These are phyloP conservation scores for Kodamaea fungicola DNA, from an alignment of 1,139 yeast genomes.

Conservation along the genomic window DNA sequence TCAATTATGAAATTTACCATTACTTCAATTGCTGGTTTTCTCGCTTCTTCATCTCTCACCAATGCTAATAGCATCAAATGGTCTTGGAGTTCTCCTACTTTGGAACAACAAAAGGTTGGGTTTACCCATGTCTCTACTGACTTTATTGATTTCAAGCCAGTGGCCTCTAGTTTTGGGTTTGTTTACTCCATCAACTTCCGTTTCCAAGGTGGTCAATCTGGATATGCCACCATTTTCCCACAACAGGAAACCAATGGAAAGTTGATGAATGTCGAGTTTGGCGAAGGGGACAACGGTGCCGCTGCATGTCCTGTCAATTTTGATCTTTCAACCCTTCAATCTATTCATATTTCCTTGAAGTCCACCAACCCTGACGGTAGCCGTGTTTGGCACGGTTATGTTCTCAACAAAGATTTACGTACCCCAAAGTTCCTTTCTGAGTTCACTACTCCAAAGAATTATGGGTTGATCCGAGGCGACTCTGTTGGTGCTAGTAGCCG, in stretches of 20 bases:
- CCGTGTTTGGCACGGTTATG: not conserved
- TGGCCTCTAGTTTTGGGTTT: not conserved
- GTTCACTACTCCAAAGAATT: not conserved
- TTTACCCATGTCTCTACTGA: not conserved
- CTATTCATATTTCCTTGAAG: not conserved
- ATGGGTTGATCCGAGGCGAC: not conserved
- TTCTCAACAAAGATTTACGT: not conserved
- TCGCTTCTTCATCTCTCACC: not conserved
- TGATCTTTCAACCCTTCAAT: not conserved
- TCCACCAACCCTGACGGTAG: not conserved
- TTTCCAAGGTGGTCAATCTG: not conserved
- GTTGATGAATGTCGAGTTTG: not conserved
- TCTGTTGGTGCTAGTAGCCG: not conserved
- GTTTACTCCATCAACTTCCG: not conserved
- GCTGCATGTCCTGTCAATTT: not conserved
- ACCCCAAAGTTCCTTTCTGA: not conserved
- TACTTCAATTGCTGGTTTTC: not conserved
- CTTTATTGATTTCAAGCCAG: not conserved
- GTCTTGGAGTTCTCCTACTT: not conserved
- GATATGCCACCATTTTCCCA: not conserved
- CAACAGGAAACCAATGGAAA: not conserved
- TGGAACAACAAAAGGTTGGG: not conserved
- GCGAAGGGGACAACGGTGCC: not conserved
- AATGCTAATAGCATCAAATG: not conserved
- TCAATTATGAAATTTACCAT: not conserved